Evolutionary conservation across 139 green algal species (phyloP).

Genomic region (Protoeuglena noctilucae): DNA sequence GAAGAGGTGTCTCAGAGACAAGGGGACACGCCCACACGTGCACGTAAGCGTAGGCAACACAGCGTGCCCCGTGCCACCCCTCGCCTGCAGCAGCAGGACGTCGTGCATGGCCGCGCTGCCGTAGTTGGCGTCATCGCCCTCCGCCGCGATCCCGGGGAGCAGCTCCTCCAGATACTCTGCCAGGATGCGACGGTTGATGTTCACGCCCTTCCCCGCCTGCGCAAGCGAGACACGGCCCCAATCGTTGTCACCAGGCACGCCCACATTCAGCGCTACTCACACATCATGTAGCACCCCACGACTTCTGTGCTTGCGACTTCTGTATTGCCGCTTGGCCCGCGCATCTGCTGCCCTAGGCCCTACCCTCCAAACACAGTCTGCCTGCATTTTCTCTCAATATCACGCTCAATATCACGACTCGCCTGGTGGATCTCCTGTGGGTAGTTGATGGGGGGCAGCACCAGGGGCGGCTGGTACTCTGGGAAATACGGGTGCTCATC

Average conservation of each 20-base stretch:
- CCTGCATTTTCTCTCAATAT: too few species aligned
- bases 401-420: neutral
- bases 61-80: too few species aligned
- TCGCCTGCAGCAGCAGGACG: constrained; percentile 30
- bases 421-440: constrained; percentile 19
- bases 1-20: too few species aligned
- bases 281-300: too few species aligned
- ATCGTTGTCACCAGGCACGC: too few species aligned
- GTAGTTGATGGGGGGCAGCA: constrained; percentile 48
- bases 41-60: too few species aligned
- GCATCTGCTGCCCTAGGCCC: too few species aligned
- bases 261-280: too few species aligned
- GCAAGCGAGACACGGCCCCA: too few species aligned
- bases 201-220: constrained; percentile 45
- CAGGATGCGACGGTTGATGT: constrained; percentile 78
- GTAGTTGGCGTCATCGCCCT: constrained; percentile 92
- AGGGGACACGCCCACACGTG: neutral
- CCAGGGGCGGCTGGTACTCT: constrained; percentile 29
- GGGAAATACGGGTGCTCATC: constrained; percentile 93
- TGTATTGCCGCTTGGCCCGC: too few species aligned
- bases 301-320: too few species aligned
- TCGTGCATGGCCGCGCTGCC: constrained; percentile 64
- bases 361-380: too few species aligned
- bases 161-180: constrained; percentile 67
- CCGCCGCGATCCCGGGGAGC: constrained; percentile 44